These are phyloP conservation scores for Leucoagaricus sp. DNA, from an alignment of 1,284 basidiomycete genomes.

Conservation along the genomic window DNA sequence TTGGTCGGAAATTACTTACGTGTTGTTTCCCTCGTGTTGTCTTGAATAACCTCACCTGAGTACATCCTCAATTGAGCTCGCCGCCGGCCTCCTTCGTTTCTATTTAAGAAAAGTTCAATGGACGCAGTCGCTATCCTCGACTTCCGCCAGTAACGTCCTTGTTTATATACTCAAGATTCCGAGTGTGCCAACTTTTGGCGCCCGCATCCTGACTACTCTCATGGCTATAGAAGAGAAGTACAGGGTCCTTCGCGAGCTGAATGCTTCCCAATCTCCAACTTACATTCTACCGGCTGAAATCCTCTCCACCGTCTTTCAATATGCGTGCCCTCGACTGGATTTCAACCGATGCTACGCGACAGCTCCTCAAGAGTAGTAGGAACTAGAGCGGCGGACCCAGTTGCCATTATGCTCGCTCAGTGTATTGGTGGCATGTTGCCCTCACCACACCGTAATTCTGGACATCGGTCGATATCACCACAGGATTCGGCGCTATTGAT, in stretches of 20 bases:
- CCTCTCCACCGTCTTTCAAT: neutral
- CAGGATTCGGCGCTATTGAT: neutral
- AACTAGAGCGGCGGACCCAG: neutral
- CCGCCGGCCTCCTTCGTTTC: no score
- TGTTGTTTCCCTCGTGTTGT: no score
- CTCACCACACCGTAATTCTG: neutral
- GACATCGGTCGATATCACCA: neutral
- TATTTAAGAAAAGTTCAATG: no score
- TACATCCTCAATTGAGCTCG: no score
- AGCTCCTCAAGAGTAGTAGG: neutral
- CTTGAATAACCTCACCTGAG: no score
- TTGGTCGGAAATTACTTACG: no score
- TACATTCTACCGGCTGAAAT: neutral
- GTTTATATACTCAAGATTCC: no score
- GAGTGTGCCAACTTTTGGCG: no score
- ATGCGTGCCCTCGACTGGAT: neutral
- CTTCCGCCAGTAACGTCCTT: no score
- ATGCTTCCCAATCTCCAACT: neutral
- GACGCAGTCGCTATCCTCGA: no score
- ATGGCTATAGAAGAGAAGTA: no score
- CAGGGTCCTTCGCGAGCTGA: neutral
- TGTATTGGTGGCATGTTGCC: neutral
- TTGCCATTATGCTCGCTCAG: neutral
- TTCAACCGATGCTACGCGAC: neutral
- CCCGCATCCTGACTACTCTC: no score